phyloP scores from a whole-genome alignment of 73 alveolate species.

The Stentor roeselii region DNA sequence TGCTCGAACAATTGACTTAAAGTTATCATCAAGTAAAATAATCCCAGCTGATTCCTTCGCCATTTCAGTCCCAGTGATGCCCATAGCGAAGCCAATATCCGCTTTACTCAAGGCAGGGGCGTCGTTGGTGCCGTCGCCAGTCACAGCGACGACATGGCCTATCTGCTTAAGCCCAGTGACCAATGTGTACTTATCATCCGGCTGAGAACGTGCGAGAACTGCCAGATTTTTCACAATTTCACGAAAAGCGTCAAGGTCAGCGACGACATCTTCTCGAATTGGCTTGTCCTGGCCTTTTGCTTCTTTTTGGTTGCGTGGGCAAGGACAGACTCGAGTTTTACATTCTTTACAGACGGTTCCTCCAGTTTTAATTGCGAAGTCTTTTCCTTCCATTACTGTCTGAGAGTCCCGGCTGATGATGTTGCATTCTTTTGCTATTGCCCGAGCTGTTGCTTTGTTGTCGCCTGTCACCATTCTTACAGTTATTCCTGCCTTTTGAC shows the following conservation, averaged over 20 bases:
- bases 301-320: slow-evolving; percentile 38
- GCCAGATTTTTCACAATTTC: too few relatives aligned
- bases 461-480: slow-evolving; percentile 84
- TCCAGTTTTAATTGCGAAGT: slow-evolving; percentile 56
- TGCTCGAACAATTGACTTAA: slow-evolving; percentile 71
- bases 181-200: too few relatives aligned
- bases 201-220: too few relatives aligned
- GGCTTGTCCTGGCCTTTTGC: too few relatives aligned
- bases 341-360: slow-evolving; percentile 73
- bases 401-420: too few relatives aligned
- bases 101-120: slow-evolving; percentile 55
- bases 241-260: too few relatives aligned
- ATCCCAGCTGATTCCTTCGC: slow-evolving; percentile 75
- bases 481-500: too few relatives aligned
- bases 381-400: slow-evolving; percentile 59
- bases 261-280: too few relatives aligned
- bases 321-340: slow-evolving; percentile 35
- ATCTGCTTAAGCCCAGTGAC: slow-evolving; percentile 68
- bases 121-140: slow-evolving; percentile 75
- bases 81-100: slow-evolving; percentile 62
- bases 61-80: slow-evolving; percentile 56
- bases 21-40: slow-evolving; percentile 73
- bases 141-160: slow-evolving; percentile 76
- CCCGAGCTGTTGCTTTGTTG: slow-evolving; percentile 75
- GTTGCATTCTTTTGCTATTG: slow-evolving; percentile 71